Evolutionary conservation across 1,139 yeast species (phyloP).

Genomic region (Geotrichum australiense): DNA sequence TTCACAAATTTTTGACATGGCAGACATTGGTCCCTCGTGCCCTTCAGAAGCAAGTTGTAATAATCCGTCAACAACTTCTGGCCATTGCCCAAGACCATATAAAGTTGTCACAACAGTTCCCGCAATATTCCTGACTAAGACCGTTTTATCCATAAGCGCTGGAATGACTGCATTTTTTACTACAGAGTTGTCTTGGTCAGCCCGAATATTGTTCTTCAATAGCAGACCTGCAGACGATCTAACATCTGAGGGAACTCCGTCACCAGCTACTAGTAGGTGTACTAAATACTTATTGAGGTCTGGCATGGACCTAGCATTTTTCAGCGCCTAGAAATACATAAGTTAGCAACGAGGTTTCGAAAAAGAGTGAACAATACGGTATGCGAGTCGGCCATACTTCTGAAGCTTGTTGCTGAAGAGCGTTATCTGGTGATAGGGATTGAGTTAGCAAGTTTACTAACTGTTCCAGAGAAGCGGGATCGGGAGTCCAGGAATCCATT

Average conservation of each 20-base stretch:
- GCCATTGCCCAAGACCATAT: conserved; percentile 73
- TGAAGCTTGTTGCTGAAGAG: conserved; percentile 48
- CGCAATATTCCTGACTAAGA: conserved; percentile 72
- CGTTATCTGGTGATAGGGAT: conserved; percentile 53
- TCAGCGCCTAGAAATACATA: conserved; percentile 42
- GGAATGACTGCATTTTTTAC: conserved; percentile 54
- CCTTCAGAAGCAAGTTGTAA: conserved; percentile 45
- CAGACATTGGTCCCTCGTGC: conserved; percentile 71
- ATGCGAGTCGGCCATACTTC: conserved; percentile 19
- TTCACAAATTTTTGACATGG: conserved; percentile 83
- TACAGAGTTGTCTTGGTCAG: conserved; percentile 34
- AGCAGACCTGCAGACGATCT: conserved; percentile 90
- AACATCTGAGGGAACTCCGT: conserved; percentile 38
- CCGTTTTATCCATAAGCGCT: conserved; percentile 58
- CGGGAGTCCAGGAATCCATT: conserved; percentile 49
- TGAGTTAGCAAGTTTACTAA: conserved; percentile 57
- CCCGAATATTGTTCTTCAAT: conserved; percentile 59
- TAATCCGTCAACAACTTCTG: conserved; percentile 43
- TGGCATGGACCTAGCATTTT: conserved; percentile 59
- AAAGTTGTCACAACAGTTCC: conserved; percentile 86
- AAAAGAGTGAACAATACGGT: neutral
- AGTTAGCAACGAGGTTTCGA: neutral
- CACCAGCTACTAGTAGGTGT: conserved; percentile 52
- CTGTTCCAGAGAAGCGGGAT: conserved; percentile 53
- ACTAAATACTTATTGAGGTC: conserved; percentile 76